phyloP scores from a whole-genome alignment of 108 stramenopile genomes.

The Skeletonema grethae region DNA sequence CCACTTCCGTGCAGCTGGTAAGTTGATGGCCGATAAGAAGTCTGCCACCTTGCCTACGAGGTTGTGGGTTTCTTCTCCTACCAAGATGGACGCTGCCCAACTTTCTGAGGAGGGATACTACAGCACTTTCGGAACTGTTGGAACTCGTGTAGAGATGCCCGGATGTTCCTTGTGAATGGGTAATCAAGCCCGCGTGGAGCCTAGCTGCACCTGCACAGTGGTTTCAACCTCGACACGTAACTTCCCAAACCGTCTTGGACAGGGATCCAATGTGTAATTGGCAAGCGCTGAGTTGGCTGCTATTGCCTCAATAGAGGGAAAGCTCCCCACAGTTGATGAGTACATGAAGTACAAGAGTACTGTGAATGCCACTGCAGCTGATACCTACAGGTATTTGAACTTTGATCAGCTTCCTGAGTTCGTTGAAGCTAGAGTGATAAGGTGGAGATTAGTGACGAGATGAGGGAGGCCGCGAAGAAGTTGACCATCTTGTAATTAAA shows the following conservation, averaged over 20 bases:
- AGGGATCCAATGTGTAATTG: conserved; percentile 94
- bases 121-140: conserved; percentile 90
- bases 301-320: conserved; percentile 84
- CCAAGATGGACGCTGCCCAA: conserved; percentile 97
- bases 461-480: conserved; percentile 86
- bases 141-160: conserved; percentile 96
- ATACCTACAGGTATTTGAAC: conserved; percentile 97
- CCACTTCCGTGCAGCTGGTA: conserved; percentile 97
- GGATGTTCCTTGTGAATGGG: conserved; percentile 98
- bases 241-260: conserved; percentile 97
- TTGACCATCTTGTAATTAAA: conserved; percentile 46
- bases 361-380: conserved; percentile 83
- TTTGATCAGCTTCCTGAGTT: conserved; percentile 93
- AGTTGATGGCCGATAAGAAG: conserved; percentile 70
- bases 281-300: conserved; percentile 93
- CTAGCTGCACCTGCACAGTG: conserved; percentile 88
- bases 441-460: conserved; percentile 87
- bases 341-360: conserved; percentile 85
- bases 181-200: conserved; percentile 95
- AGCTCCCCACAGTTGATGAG: conserved; percentile 86
- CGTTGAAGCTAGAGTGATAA: conserved; percentile 79
- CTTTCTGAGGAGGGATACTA: conserved; percentile 96
- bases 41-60: conserved; percentile 83
- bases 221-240: conserved; percentile 95
- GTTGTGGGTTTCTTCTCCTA: conserved; percentile 95